Evolutionary conservation across 305 asterid genomes (phyloP).

Genomic region (Fraxinus greggii): DNA sequence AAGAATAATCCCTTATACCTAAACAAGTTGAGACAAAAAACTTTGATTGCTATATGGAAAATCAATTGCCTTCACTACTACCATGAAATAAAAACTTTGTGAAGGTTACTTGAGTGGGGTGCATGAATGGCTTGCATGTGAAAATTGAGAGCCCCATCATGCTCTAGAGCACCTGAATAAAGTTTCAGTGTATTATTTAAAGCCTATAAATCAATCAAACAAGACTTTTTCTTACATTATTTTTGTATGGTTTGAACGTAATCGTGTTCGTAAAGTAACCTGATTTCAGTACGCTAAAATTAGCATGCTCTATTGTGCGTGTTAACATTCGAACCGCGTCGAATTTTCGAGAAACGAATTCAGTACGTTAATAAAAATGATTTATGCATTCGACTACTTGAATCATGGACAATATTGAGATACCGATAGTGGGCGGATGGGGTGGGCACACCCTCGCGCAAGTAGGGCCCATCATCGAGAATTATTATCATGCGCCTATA

Average conservation of each 20-base stretch:
- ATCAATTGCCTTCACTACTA: slow-evolving; percentile 39
- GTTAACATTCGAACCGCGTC: background rate
- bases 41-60: slow-evolving; percentile 43
- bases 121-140: slow-evolving; percentile 45
- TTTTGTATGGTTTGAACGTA: background rate
- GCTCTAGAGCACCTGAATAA: slow-evolving; percentile 49
- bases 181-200: slow-evolving; percentile 20
- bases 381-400: background rate
- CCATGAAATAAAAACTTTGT: slow-evolving; percentile 36
- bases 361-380: background rate
- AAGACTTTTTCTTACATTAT: background rate
- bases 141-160: slow-evolving; percentile 45
- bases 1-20: background rate
- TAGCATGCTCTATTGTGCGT: background rate
- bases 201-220: background rate
- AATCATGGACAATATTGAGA: background rate
- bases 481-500: slow-evolving; percentile 36
- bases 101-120: slow-evolving; percentile 56
- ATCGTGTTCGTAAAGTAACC: background rate
- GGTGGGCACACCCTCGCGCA: slow-evolving; percentile 43
- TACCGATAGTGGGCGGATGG: background rate
- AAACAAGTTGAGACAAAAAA: slow-evolving; percentile 42
- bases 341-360: background rate
- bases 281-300: background rate
- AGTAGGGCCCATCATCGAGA: slow-evolving; percentile 36